These are phyloP conservation scores for Nicotiana tomentosiformis DNA, from an alignment of 257 asterid species.

Conservation along the genomic window DNA sequence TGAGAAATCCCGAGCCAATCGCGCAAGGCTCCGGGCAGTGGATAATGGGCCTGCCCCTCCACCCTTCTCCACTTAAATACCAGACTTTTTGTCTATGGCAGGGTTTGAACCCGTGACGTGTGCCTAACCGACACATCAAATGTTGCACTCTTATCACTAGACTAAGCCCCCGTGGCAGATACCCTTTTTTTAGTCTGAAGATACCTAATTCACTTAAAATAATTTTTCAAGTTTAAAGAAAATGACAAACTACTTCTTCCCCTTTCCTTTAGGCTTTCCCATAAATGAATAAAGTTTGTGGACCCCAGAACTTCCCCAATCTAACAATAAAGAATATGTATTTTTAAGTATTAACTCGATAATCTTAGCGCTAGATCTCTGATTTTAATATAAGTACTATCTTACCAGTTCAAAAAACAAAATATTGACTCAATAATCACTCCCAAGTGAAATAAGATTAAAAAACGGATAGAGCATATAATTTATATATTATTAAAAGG, in stretches of 20 bases:
- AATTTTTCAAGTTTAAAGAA: not conserved
- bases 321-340: not conserved
- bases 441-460: not conserved
- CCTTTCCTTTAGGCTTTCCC: not conserved
- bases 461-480: not conserved
- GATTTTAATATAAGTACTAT: not conserved
- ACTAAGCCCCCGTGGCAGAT: not conserved
- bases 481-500: too few relatives aligned
- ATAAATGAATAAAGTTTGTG: not conserved
- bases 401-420: not conserved
- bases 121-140: not conserved
- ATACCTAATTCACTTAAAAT: not conserved
- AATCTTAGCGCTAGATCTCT: not conserved
- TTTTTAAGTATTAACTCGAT: not conserved
- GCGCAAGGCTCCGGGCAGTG: not conserved
- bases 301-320: not conserved
- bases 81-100: not conserved
- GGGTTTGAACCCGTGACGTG: not conserved
- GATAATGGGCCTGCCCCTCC: not conserved
- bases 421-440: not conserved
- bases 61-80: not conserved
- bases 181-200: not conserved
- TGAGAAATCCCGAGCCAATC: not conserved
- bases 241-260: not conserved
- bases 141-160: not conserved